A percentile compares a stretch with the other conserved stretches of the same genome.
Evolutionary conservation across 345 rosid species (phyloP).

Genomic region (Ceriops decandra): DNA sequence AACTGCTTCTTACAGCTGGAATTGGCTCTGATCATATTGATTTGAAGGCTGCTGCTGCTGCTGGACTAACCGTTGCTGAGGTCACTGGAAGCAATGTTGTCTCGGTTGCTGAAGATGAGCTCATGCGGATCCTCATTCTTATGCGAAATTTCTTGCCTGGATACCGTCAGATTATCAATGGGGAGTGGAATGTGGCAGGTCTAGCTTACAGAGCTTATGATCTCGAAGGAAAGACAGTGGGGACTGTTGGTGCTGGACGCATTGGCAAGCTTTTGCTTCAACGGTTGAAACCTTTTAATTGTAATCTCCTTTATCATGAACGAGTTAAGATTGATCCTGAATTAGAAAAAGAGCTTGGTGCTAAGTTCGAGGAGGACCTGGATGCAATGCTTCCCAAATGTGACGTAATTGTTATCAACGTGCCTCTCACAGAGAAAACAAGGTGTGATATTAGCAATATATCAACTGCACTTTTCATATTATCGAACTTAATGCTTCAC

Average conservation of each 20-base stretch:
- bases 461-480: too few species aligned
- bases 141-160: constrained; percentile 90
- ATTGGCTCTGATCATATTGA: constrained; percentile 94
- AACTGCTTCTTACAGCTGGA: constrained; percentile 92
- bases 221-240: constrained; percentile 92
- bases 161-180: constrained; percentile 64
- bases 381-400: constrained; percentile 82
- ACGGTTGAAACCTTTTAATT: constrained; percentile 83
- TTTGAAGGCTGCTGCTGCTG: constrained; percentile 79
- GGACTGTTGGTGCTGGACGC: constrained; percentile 88
- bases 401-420: constrained; percentile 79
- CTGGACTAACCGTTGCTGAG: constrained; percentile 88
- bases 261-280: constrained; percentile 87
- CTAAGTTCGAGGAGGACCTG: constrained; percentile 73
- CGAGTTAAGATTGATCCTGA: constrained; percentile 69
- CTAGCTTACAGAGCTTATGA: constrained; percentile 85
- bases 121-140: constrained; percentile 89
- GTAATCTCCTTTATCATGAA: constrained; percentile 84
- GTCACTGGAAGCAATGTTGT: constrained; percentile 94
- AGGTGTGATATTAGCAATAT: constrained; percentile 28
- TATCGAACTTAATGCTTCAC: neutral
- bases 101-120: constrained; percentile 94
- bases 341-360: constrained; percentile 65
- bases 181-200: constrained; percentile 94
- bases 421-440: constrained; percentile 85